Evolutionary conservation across 345 rosid genomes (phyloP).

Genomic region (Zanthoxylum bungeanum): DNA sequence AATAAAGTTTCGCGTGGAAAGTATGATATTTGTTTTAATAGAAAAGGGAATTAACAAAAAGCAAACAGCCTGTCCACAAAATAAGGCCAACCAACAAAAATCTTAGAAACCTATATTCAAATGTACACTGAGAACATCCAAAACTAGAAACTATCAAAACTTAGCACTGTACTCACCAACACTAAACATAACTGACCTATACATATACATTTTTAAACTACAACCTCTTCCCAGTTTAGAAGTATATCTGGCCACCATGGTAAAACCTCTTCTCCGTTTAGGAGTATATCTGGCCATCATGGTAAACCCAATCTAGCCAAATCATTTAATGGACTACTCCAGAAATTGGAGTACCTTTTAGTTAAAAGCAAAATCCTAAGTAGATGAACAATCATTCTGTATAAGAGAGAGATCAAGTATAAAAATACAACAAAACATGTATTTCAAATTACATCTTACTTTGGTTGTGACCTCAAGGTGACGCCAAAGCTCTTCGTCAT

Average conservation of each 20-base stretch:
- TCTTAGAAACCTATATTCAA: too few species aligned
- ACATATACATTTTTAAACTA: too few species aligned
- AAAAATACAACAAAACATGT: background rate
- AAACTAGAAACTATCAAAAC: background rate
- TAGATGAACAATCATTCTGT: too few species aligned
- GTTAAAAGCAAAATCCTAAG: too few species aligned
- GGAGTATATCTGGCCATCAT: background rate
- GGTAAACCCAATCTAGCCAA: background rate
- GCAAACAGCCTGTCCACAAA: background rate
- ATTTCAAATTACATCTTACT: conserved; percentile 41
- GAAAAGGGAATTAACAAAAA: background rate
- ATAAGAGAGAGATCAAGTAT: background rate
- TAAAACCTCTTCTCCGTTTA: too few species aligned
- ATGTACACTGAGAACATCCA: background rate
- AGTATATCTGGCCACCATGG: background rate
- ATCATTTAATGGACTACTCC: too few species aligned
- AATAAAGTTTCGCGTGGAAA: background rate
- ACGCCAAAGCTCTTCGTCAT: conserved; percentile 99
- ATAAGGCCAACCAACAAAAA: too few species aligned
- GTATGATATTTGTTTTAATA: background rate
- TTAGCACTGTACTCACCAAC: too few species aligned
- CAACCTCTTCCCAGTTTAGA: too few species aligned
- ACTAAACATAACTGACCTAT: too few species aligned
- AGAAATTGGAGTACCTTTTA: too few species aligned
- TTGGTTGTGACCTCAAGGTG: conserved; percentile 93